Conservation (phyloP, 768 basidiomycete genomes). For the Xerocomus potaroensis region DNA sequence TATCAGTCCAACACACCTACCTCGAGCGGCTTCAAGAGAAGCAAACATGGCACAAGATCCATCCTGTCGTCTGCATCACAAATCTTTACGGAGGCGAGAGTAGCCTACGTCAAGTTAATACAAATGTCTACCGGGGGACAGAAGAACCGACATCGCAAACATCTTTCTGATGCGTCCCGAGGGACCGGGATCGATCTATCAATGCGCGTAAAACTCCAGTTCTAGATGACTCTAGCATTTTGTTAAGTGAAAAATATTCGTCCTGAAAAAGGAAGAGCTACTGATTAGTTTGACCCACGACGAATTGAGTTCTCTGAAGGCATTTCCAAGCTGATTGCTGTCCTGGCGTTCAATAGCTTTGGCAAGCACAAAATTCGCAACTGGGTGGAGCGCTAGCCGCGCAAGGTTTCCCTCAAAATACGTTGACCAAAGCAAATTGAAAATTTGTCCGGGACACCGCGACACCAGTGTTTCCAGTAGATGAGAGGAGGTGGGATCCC, state of each 20-base stretch:
- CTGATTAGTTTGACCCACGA: conserved; percentile 64
- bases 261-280: conserved; percentile 35
- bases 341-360: conserved; percentile 65
- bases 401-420: conserved; percentile 76
- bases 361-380: conserved; percentile 91
- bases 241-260: not conserved
- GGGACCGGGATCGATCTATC: conserved; percentile 58
- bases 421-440: conserved; percentile 64
- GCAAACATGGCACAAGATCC: conserved; percentile 62
- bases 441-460: conserved; percentile 56
- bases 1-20: conserved; percentile 33
- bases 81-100: conserved; percentile 58
- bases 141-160: conserved; percentile 53
- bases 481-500: conserved; percentile 87
- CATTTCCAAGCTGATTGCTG: conserved; percentile 48
- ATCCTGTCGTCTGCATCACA: conserved; percentile 43
- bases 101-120: conserved; percentile 41
- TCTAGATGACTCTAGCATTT: conserved; percentile 53
- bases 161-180: conserved; percentile 44
- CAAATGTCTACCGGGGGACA: not conserved
- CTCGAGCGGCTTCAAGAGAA: conserved; percentile 48
- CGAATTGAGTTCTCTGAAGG: conserved; percentile 56
- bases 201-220: conserved; percentile 75
- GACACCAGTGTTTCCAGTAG: conserved; percentile 78
- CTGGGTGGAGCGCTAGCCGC: conserved; percentile 77